phyloP scores from a whole-genome alignment of 2,329 filamentous ascomycete species.

The Scleromitrula shiraiana region DNA sequence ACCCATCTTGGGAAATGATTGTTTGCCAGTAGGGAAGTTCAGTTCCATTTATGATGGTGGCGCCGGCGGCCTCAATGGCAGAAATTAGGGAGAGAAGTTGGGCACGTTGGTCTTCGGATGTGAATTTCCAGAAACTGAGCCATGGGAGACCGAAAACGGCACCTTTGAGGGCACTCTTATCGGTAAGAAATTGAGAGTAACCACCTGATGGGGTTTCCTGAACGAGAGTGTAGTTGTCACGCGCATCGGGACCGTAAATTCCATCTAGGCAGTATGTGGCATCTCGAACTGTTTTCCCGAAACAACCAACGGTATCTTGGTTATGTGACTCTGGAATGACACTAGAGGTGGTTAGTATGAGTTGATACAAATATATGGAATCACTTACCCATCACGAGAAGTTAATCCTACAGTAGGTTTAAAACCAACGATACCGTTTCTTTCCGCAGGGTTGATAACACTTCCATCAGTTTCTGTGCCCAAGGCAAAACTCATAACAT shows the following conservation, averaged over 20 bases:
- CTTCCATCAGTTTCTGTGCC: constrained; percentile 70
- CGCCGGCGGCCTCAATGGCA: constrained; percentile 52
- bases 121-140: constrained; percentile 61
- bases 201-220: constrained; percentile 48
- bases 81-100: constrained; percentile 44
- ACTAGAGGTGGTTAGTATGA: constrained; percentile 28
- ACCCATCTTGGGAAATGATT: constrained; percentile 58
- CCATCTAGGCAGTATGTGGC: constrained; percentile 58
- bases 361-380: background rate
- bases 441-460: constrained; percentile 63
- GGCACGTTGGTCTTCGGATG: constrained; percentile 45
- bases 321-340: constrained; percentile 60
- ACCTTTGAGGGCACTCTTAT: constrained; percentile 41
- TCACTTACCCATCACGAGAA: constrained; percentile 43
- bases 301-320: constrained; percentile 61
- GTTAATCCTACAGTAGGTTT: constrained; percentile 71
- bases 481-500: constrained; percentile 54
- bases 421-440: constrained; percentile 62
- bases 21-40: constrained; percentile 56
- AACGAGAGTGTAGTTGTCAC: constrained; percentile 58
- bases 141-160: constrained; percentile 65
- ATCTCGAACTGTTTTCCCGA: constrained; percentile 62
- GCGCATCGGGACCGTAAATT: constrained; percentile 55
- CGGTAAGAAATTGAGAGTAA: constrained; percentile 40
- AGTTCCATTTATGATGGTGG: constrained; percentile 60